Evolutionary conservation across 768 basidiomycete species (phyloP), one percentile per base, ranked within the genome.

Genomic region (Galerina sulciceps): DNA sequence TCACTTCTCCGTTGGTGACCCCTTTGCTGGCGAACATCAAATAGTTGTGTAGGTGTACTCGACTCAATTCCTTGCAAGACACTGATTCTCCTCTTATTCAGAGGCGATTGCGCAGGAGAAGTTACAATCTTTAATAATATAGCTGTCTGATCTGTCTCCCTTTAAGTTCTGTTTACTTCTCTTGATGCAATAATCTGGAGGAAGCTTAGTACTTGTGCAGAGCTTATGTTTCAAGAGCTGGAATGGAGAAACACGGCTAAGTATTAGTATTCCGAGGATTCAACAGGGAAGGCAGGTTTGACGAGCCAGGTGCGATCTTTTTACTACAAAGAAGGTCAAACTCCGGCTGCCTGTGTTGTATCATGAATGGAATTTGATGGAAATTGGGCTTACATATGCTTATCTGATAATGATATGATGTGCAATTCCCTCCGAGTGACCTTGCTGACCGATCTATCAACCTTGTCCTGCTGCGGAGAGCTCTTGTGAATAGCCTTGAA

Each of bases 1-100:
- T 0, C 71, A 79, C 57, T 89, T 90, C 67, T 77, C 81, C 1
- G 58, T 89, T 13, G 89, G 89, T 4, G 82, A 89, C 63, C 69
- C 73, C 8, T 80, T 71, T 53, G 70, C 73, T 26, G 79, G 79
- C 3, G 85, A 90, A 63, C 73, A 82, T 56, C 75, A 81, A 6
- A 73, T 91, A 1, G 73, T 91, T 54, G 79, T 89, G 89, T 91
- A 69, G 62, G 79, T 79, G 63, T 54, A 53, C 31, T 44, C 37
- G 6, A 23, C 45, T 50, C 38, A 17, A 31, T 38, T 37, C 50
- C 44, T 42, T 17, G 10, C n/a, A 20, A 37, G 18, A 38, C 8
- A 49, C 38, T 23, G 18, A 42, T 15, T 17, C 42, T 9, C 37
- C 18, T 59, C 38, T 13, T 46, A 14, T 40, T 10, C 44, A 84